phyloP scores from a whole-genome alignment of 257 asterid genomes.

The Jasminum sambac region DNA sequence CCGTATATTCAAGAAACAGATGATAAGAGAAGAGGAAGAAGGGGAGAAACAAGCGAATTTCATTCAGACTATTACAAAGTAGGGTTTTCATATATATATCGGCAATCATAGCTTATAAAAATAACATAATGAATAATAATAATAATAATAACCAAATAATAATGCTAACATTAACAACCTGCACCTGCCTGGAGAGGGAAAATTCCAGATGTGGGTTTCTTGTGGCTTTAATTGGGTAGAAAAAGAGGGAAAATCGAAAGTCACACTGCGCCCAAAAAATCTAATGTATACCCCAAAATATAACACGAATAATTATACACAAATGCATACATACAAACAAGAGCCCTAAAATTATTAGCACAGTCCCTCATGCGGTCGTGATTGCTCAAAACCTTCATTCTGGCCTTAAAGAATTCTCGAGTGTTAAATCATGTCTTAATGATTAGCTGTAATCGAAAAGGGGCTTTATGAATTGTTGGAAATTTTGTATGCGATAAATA shows the following conservation, averaged over 20 bases:
- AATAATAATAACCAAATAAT: no score
- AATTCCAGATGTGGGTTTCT: no score
- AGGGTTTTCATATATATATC: no score
- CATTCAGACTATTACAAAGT: no score
- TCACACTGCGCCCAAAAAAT: slow-evolving; percentile 27
- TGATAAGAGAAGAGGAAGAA: no score
- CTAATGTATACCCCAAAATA: neutral
- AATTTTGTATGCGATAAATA: slow-evolving; percentile 16
- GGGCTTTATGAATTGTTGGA: neutral
- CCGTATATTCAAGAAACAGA: no score
- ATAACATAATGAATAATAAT: no score
- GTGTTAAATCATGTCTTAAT: neutral
- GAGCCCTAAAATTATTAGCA: slow-evolving; percentile 16
- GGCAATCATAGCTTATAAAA: no score
- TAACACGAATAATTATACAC: neutral
- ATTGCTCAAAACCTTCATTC: slow-evolving; percentile 23
- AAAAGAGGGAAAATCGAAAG: slow-evolving; percentile 37
- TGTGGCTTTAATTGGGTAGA: neutral
- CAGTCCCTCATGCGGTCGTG: slow-evolving; percentile 27
- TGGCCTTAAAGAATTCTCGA: slow-evolving; percentile 6
- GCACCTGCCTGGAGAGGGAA: no score
- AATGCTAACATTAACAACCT: no score
- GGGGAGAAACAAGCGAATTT: no score
- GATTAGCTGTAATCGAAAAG: slow-evolving; percentile 26
- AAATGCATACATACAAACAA: neutral